A percentile compares a stretch with the other conserved stretches of the same genome.
phyloP scores from a whole-genome alignment of 306 rosid species.

The Gynostemma pentaphyllum region DNA sequence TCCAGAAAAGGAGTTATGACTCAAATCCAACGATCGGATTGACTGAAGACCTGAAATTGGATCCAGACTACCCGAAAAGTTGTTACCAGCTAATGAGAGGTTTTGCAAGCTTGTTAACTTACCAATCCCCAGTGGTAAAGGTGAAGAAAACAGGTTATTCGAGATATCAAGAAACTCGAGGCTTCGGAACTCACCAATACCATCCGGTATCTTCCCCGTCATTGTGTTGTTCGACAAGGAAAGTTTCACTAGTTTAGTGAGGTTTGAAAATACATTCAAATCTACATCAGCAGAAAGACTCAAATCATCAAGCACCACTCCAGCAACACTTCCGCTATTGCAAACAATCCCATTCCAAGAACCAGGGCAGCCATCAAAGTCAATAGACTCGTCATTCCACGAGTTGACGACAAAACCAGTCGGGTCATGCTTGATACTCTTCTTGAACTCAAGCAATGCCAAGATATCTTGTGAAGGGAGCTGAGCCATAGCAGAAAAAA shows the following conservation, averaged over 20 bases:
- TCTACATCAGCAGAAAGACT: conserved; percentile 78
- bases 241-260: conserved; percentile 68
- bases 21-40: conserved; percentile 71
- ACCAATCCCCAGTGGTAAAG: conserved; percentile 53
- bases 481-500: conserved; percentile 59
- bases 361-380: conserved; percentile 93
- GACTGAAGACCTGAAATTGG: conserved; percentile 54
- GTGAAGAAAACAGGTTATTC: conserved; percentile 58
- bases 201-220: conserved; percentile 52
- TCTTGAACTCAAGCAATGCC: conserved; percentile 82
- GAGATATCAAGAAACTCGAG: conserved; percentile 77
- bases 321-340: conserved; percentile 89
- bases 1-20: conserved; percentile 66
- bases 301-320: conserved; percentile 72
- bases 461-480: conserved; percentile 96
- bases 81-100: conserved; percentile 73
- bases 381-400: conserved; percentile 97
- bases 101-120: conserved; percentile 47
- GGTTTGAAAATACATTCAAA: conserved; percentile 63
- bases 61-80: conserved; percentile 79
- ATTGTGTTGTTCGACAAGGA: conserved; percentile 79
- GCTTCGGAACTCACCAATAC: conserved; percentile 52
- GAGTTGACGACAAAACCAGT: conserved; percentile 75
- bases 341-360: conserved; percentile 94
- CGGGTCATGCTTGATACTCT: conserved; percentile 90